Conservation (phyloP, 2,329 filamentous ascomycete genomes). For the Whalleya microplaca region DNA sequence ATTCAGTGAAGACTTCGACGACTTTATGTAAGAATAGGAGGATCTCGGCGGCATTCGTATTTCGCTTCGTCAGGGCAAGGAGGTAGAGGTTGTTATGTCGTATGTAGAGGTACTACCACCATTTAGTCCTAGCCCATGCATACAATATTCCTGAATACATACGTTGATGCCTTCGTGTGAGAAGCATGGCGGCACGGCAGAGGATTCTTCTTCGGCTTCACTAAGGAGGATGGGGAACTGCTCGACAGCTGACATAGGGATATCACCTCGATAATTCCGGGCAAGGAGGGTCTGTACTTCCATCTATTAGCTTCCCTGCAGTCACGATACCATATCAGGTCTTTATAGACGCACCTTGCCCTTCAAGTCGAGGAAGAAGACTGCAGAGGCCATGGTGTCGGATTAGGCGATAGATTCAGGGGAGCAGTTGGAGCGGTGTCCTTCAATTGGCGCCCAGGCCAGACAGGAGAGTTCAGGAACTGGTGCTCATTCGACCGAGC, state of each 20-base stretch:
- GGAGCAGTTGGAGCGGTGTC: slow-evolving; percentile 31
- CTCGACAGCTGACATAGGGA: slow-evolving; percentile 98
- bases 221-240: slow-evolving; percentile 95
- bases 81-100: slow-evolving; percentile 99
- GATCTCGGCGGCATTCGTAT: slow-evolving; percentile 98
- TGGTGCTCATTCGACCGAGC: slow-evolving; percentile 23
- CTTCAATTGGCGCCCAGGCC: slow-evolving; percentile 38
- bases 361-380: slow-evolving; percentile 99
- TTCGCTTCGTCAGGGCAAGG: slow-evolving; percentile 95
- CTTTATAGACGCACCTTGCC: slow-evolving; percentile 75
- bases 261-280: slow-evolving; percentile 97
- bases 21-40: slow-evolving; percentile 97
- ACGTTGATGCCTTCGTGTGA: slow-evolving; percentile 98
- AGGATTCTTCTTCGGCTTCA: slow-evolving; percentile 99
- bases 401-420: slow-evolving; percentile 28
- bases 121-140: slow-evolving; percentile 12
- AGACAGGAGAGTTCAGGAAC: slow-evolving; percentile 20
- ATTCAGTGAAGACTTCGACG: slow-evolving; percentile 98
- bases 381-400: slow-evolving; percentile 83
- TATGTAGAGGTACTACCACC: slow-evolving; percentile 91
- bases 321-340: not conserved
- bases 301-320: not conserved
- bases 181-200: slow-evolving; percentile 95
- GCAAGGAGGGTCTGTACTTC: slow-evolving; percentile 83
- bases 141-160: slow-evolving; percentile 42